Base-by-base conservation (phyloP, 345 rosid genomes). In the Eucalyptus pumila region DNA sequence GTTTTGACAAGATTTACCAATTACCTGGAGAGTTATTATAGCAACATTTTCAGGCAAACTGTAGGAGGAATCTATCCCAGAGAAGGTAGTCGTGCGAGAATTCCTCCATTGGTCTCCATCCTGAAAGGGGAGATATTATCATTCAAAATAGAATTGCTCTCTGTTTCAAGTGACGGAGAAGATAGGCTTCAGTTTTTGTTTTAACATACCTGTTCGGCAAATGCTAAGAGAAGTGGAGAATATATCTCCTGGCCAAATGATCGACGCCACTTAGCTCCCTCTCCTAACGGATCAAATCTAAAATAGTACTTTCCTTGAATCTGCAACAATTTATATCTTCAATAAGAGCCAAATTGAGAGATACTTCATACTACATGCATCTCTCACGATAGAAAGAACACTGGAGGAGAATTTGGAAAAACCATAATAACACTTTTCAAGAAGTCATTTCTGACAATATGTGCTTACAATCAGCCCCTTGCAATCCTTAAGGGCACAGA, bases 261-360 rank as follows among this genome's bases (percentile, higher is more conserved):
- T 87, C 97, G 95, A 86, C 99, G 97, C 99, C 99, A 97, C 91
- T 95, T 96, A 52, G 99, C 97, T 91, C 99, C 99, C 90, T 95
- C 95, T 90, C 99, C 99, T 26, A 95, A 87, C n/a, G 94, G 94
- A 87, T 97, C 99, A 87, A 96, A 93, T 94, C 96, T 93, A 92
- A 91, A 96, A 91, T 96, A 97, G 88, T 96, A 96, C 90, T 97
- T 97, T 90, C 99, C 99, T 93, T 95, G 98, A 90, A 96, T 90
- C 99, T 97, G 95, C 87, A 94, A 56, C 44, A 87, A 40, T 13
- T 11, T 37, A n/a, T 87, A 58, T 30, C 44, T 27, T 49, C 34
- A 88, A 54, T 44, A 14, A 40, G 83, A 76, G 23, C 37, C 49
- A 65, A 44, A 45, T 32, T 51, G 44, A 56, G 62, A 51, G 56